phyloP scores from a whole-genome alignment of 306 rosid species.

The Prinsepia uniflora region DNA sequence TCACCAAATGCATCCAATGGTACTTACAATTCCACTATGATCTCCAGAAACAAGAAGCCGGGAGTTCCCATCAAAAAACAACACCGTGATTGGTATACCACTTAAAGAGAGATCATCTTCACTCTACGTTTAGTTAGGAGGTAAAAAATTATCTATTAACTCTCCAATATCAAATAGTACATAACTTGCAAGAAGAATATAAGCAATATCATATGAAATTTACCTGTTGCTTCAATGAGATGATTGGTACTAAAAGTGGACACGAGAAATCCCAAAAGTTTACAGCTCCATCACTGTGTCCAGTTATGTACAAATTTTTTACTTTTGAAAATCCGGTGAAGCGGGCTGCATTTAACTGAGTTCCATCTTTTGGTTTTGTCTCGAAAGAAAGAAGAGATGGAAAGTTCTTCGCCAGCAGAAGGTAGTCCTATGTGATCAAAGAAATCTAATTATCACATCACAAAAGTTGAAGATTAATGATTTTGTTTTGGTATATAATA shows the following conservation, averaged over 20 bases:
- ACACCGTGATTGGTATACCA: slow-evolving; percentile 67
- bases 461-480: slow-evolving; percentile 2
- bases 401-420: slow-evolving; percentile 43
- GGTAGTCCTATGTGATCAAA: slow-evolving; percentile 50
- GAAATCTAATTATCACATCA: slow-evolving; percentile 20
- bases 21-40: slow-evolving; percentile 74
- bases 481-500: not conserved
- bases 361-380: slow-evolving; percentile 54
- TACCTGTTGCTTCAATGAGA: slow-evolving; percentile 84
- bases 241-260: slow-evolving; percentile 56
- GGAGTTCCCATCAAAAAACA: slow-evolving; percentile 47
- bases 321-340: slow-evolving; percentile 69
- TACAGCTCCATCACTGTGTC: slow-evolving; percentile 72
- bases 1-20: slow-evolving; percentile 4
- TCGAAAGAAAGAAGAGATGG: slow-evolving; percentile 58
- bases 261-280: slow-evolving; percentile 84
- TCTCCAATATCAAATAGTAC: not conserved
- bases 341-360: slow-evolving; percentile 35
- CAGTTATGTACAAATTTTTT: slow-evolving; percentile 71
- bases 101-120: slow-evolving; percentile 71
- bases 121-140: slow-evolving; percentile 46
- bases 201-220: not conserved
- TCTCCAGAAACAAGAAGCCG: slow-evolving; percentile 81
- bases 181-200: not conserved
- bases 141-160: too few relatives aligned